Conservation (phyloP, 345 rosid species). For the Eucalyptus tenuipes region DNA sequence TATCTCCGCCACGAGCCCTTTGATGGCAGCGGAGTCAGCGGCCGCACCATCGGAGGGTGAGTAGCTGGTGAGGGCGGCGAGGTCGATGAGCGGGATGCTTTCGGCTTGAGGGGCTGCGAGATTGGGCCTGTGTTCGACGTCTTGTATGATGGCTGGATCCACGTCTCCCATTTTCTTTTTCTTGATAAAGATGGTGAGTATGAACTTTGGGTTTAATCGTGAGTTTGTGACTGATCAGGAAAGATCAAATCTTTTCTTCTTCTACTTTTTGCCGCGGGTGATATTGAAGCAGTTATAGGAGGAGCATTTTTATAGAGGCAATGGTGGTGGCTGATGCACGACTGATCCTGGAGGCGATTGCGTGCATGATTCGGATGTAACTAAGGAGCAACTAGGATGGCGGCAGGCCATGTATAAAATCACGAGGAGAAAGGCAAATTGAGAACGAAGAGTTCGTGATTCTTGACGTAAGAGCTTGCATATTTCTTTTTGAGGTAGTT, state of each 20-base stretch:
- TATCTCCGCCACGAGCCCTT: conserved; percentile 6
- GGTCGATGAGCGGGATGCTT: conserved; percentile 24
- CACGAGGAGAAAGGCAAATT: not conserved
- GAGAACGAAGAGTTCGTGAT: not conserved
- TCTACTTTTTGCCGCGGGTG: not conserved
- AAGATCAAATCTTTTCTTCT: not conserved
- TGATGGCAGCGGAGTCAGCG: not conserved
- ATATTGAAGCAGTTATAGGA: not conserved
- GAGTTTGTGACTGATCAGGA: not conserved
- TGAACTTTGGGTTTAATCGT: not conserved
- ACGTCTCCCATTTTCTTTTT: not conserved
- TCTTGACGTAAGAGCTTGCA: not conserved
- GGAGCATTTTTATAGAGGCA: not conserved
- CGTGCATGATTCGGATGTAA: not conserved
- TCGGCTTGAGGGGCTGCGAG: not conserved
- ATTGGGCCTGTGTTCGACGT: conserved; percentile 17
- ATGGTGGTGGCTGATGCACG: not conserved
- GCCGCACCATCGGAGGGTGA: not conserved
- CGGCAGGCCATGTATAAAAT: not conserved
- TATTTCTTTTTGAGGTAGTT: not conserved
- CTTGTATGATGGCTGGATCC: conserved; percentile 9
- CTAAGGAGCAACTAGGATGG: not conserved
- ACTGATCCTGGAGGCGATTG: not conserved
- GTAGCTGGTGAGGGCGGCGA: not conserved
- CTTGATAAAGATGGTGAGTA: not conserved